phyloP scores from a whole-genome alignment of 2,329 filamentous ascomycete species.

The Cladosporium sp. region DNA sequence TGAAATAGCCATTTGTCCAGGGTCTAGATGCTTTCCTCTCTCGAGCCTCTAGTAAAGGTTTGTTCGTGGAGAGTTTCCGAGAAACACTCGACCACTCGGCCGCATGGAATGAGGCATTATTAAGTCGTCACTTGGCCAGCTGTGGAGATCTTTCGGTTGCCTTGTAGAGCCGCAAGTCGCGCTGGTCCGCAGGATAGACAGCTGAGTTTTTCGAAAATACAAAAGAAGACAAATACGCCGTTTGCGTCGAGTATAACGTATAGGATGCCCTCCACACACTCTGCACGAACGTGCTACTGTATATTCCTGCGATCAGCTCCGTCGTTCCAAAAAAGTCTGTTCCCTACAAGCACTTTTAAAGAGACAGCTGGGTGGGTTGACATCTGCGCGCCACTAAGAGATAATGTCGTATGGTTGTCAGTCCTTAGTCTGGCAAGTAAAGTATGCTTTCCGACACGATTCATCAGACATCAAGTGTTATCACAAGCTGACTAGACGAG shows the following conservation, averaged over 20 bases:
- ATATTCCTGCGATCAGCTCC: not conserved
- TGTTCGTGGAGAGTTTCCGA: not conserved
- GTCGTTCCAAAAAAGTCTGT: not conserved
- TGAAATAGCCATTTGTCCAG: not conserved
- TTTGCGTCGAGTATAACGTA: not conserved
- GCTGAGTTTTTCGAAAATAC: not conserved
- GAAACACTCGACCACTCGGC: not conserved
- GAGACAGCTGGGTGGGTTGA: not conserved
- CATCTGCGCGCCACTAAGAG: not conserved
- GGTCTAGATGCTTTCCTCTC: not conserved
- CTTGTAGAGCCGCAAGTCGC: not conserved
- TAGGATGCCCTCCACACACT: not conserved
- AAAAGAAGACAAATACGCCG: not conserved
- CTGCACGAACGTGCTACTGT: not conserved
- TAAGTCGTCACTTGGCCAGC: not conserved
- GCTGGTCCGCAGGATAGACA: not conserved
- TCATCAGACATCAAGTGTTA: not conserved
- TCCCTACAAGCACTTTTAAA: not conserved
- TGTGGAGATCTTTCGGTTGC: not conserved
- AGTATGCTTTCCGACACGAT: not conserved
- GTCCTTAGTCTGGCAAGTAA: not conserved
- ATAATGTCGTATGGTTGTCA: not conserved
- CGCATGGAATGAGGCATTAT: slow-evolving; percentile 1
- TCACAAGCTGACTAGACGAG: not conserved
- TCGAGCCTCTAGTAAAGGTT: not conserved